Evolutionary conservation across 78 protist species (phyloP), one percentile per base, ranked within the genome.

Genomic region (Emiliania huxleyi): DNA sequence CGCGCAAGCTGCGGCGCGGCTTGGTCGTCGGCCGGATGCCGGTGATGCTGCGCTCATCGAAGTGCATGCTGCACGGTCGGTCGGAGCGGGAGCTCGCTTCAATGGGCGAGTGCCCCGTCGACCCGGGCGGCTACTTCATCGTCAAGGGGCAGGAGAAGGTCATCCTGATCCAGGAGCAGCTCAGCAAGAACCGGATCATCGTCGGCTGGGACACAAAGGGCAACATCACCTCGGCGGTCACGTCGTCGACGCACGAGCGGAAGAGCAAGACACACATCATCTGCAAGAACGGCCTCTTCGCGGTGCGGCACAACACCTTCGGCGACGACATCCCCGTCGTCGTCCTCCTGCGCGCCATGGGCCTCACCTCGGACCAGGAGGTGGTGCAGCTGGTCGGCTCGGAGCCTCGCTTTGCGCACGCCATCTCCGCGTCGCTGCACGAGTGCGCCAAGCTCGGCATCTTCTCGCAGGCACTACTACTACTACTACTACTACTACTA

Each of bases 91-190:
- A 98, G 91, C 91, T 98, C 89, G 96, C 99, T 8, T 25, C 42
- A 40, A 38, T 97, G 46, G 97, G 98, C 0, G 99, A 99, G 88
- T 99, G 99, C 93, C 98, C 99, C 29, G 0, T 96, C 62, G 99
- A 99, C 81, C 99, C 99, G 0, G 99, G 99, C 29, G 98, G 96
- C 38, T 96, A 91, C 88, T 91, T 91, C n/a, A 37, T 91, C 62
- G 93, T 91, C 18, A 40, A 45, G 33, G 93, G 93, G 1, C 44
- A 23, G 48, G 93, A 91, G 93, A 91, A 91, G 69, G 90, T 79
- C 29, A 94, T 97, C 21, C 93, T 99, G 29, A 98, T 98, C 48
- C 99, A 99, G 94, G 99, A 99, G 94, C 99, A 99, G 92, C 96
- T 98, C 26, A 95, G 98, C 38, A 98, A 97, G 95, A 98, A 98